These are phyloP conservation scores for Paxillus involutus DNA, from an alignment of 768 basidiomycete species.

Conservation along the genomic window DNA sequence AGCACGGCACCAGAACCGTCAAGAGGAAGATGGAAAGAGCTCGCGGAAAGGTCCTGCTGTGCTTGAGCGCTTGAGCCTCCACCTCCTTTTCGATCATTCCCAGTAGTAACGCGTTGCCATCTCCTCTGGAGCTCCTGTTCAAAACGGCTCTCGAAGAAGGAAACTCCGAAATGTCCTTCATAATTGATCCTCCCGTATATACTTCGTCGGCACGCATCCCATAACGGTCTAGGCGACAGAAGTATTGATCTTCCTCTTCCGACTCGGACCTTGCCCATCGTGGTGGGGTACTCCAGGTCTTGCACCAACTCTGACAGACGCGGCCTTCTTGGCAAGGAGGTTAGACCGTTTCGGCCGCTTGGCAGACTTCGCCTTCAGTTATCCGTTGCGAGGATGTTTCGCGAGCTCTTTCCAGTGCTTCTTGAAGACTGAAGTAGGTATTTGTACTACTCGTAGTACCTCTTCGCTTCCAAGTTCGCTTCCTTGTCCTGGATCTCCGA, in stretches of 20 bases:
- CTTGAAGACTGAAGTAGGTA: conserved; percentile 58
- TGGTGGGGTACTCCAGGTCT: conserved; percentile 93
- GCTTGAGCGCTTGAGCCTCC: conserved; percentile 53
- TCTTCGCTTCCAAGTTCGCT: conserved; percentile 58
- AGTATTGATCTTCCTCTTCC: conserved; percentile 99
- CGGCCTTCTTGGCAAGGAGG: conserved; percentile 79
- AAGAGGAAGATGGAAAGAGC: no score
- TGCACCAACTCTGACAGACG: conserved; percentile 87
- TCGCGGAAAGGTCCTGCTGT: no score
- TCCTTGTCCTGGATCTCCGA: conserved; percentile 85
- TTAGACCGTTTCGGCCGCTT: conserved; percentile 86
- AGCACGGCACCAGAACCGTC: background rate
- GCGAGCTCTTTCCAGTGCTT: conserved; percentile 77
- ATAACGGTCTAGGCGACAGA: conserved; percentile 85
- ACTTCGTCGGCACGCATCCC: conserved; percentile 88
- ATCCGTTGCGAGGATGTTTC: conserved; percentile 85
- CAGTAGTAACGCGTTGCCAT: conserved; percentile 83
- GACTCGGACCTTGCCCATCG: conserved; percentile 94
- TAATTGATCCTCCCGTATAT: conserved; percentile 89
- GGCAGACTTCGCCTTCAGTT: conserved; percentile 68
- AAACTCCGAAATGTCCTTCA: conserved; percentile 93
- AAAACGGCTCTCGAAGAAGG: conserved; percentile 93
- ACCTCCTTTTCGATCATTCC: conserved; percentile 94
- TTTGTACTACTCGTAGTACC: no score
- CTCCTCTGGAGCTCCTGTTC: conserved; percentile 83